Conservation (phyloP, 1,284 basidiomycete genomes). For the Taiwanofungus camphoratus region DNA sequence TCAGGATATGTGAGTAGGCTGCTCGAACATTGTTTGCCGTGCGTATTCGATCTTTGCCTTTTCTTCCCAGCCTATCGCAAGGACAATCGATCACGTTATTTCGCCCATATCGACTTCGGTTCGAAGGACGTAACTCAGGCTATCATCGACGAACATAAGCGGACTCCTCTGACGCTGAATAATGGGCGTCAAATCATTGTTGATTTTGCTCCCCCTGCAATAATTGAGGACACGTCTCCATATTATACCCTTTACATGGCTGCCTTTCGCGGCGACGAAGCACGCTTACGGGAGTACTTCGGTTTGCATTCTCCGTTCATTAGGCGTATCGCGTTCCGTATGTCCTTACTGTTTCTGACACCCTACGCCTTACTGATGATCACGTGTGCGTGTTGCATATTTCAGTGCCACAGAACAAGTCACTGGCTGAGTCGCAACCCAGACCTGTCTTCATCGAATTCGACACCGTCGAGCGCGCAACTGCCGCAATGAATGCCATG, state of each 20-base stretch:
- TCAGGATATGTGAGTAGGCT: constrained; percentile 5
- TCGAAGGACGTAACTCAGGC: not conserved
- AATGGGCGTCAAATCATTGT: not conserved
- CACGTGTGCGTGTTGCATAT: not conserved
- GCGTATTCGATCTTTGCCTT: not conserved
- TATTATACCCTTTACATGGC: constrained; percentile 4
- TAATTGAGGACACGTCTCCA: not conserved
- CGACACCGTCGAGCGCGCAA: constrained; percentile 1
- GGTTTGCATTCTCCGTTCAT: constrained; percentile 3
- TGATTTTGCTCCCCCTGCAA: constrained; percentile 3
- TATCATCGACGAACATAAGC: not conserved
- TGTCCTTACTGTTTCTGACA: no score
- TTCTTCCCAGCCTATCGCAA: not conserved
- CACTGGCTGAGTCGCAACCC: not conserved
- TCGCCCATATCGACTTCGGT: constrained; percentile 9
- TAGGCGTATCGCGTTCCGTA: constrained; percentile 5
- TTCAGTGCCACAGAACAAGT: not conserved
- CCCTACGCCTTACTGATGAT: no score
- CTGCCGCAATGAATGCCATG: constrained; percentile 4
- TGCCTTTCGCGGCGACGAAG: constrained; percentile 4
- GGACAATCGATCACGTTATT: not conserved
- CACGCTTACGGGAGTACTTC: constrained; percentile 2
- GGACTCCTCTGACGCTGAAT: not conserved
- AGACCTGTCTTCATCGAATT: constrained; percentile 7
- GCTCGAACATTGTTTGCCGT: not conserved